Conservation (phyloP, 1,284 basidiomycete genomes). For the Tausonia pullulans region DNA sequence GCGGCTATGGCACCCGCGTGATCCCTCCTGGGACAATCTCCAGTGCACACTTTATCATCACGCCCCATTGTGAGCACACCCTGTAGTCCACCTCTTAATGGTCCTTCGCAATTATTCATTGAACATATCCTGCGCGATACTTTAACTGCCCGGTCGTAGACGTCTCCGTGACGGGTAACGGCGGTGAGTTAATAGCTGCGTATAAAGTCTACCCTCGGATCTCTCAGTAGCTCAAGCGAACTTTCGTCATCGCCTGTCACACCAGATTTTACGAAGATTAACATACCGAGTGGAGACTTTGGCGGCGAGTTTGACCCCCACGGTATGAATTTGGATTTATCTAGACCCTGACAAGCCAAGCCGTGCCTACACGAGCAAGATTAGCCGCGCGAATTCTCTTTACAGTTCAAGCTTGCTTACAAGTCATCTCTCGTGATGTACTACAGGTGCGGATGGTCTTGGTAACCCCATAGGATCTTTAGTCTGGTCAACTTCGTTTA, state of each 20-base stretch:
- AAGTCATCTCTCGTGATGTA: too few species aligned
- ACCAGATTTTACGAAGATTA: conserved; percentile 49
- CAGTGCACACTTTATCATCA: conserved; percentile 57
- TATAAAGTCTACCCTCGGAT: too few species aligned
- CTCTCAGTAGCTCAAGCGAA: too few species aligned
- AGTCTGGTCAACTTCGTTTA: too few species aligned
- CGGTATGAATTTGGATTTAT: conserved; percentile 24
- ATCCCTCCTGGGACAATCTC: conserved; percentile 63
- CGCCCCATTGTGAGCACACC: conserved; percentile 30
- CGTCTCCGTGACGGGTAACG: conserved; percentile 37
- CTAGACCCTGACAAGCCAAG: neutral
- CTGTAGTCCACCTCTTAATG: too few species aligned
- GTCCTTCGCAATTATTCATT: too few species aligned
- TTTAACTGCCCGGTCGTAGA: neutral
- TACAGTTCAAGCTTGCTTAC: too few species aligned
- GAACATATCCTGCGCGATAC: too few species aligned
- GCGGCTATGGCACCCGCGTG: conserved; percentile 53
- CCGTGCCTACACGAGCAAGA: neutral
- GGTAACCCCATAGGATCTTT: too few species aligned
- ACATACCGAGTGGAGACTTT: conserved; percentile 49
- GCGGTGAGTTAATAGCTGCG: conserved; percentile 21
- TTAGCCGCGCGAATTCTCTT: neutral
- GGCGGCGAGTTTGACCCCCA: conserved; percentile 41
- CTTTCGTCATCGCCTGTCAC: too few species aligned
- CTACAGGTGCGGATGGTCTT: neutral